phyloP scores from a whole-genome alignment of 2,329 filamentous ascomycete genomes.

The Ophiostoma angusticollis region DNA sequence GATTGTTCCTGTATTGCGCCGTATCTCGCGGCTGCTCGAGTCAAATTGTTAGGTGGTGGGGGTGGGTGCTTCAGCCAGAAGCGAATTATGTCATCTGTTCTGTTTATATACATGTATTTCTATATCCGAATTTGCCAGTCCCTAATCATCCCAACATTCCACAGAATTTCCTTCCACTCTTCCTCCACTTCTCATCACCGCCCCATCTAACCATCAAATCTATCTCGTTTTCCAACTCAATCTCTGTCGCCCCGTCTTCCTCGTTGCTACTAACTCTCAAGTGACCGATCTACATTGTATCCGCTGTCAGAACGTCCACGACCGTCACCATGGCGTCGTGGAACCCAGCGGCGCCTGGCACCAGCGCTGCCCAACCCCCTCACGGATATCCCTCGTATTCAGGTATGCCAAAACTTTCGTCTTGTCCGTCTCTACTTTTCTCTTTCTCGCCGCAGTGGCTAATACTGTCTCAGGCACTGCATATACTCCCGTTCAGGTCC shows the following conservation, averaged over 20 bases:
- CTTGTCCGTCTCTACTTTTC: background rate
- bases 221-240: background rate
- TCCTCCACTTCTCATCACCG: background rate
- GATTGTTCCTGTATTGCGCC: background rate
- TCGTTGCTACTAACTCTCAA: slow-evolving; percentile 17
- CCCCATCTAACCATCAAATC: background rate
- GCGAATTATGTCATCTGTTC: slow-evolving; percentile 1
- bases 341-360: slow-evolving; percentile 5
- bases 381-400: slow-evolving; percentile 10
- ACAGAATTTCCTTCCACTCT: background rate
- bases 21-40: background rate
- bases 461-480: slow-evolving; percentile 21
- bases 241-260: background rate
- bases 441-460: background rate
- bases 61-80: no score
- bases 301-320: background rate
- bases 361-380: slow-evolving; percentile 18
- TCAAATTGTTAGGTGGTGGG: background rate
- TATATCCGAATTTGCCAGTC: background rate
- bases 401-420: slow-evolving; percentile 5
- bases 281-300: background rate
- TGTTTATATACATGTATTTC: background rate
- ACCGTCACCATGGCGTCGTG: slow-evolving; percentile 12
- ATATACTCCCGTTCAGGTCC: slow-evolving; percentile 31
- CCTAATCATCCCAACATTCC: background rate